Evolutionary conservation across 2,329 filamentous ascomycete genomes (phyloP).

Genomic region (Septoria petroselini): DNA sequence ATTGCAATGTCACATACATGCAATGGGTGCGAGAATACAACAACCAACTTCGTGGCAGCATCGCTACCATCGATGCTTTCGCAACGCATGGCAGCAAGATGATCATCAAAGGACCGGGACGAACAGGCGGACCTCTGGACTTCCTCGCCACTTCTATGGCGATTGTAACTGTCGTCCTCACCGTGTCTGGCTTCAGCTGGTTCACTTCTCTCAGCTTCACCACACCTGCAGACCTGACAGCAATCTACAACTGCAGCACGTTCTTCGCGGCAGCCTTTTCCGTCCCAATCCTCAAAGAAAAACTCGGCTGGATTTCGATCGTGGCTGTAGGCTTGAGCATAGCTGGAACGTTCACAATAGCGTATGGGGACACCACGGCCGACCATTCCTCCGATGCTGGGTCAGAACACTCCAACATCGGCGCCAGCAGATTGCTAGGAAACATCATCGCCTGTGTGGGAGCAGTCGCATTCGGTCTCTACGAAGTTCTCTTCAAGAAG

Average conservation of each 20-base stretch:
- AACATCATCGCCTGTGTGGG: constrained; percentile 35
- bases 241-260: constrained; percentile 39
- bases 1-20: constrained; percentile 26
- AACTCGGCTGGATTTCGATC: constrained; percentile 30
- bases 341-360: constrained; percentile 36
- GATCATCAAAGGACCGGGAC: constrained; percentile 28
- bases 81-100: constrained; percentile 28
- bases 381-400: constrained; percentile 21
- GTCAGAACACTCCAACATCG: constrained; percentile 23
- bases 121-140: constrained; percentile 32
- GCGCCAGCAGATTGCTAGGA: constrained; percentile 31
- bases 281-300: constrained; percentile 34
- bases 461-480: constrained; percentile 37
- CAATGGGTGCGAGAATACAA: constrained; percentile 35
- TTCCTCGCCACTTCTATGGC: constrained; percentile 34
- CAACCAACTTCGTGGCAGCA: constrained; percentile 31
- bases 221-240: constrained; percentile 37
- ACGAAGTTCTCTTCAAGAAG: constrained; percentile 39
- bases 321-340: constrained; percentile 35
- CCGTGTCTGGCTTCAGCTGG: constrained; percentile 34
- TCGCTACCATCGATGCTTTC: constrained; percentile 34
- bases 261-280: constrained; percentile 38
- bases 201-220: constrained; percentile 35
- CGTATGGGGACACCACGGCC: constrained; percentile 36
- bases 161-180: constrained; percentile 33